Base-by-base conservation (phyloP, 306 rosid species). In the Glycine tomentella region DNA sequence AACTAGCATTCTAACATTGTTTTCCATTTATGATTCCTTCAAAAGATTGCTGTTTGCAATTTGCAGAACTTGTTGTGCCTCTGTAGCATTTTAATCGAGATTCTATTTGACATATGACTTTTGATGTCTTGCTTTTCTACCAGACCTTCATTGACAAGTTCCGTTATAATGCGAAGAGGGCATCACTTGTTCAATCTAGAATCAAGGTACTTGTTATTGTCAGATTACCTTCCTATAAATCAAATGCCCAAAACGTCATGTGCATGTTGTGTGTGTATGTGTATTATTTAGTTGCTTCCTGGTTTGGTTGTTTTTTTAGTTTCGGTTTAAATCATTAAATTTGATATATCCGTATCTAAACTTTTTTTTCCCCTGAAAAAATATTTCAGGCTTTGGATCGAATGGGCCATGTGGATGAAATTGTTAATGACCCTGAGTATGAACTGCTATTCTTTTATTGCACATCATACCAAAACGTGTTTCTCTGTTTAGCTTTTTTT, bases 141-240 rank as follows among this genome's bases (percentile, higher is more conserved):
- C 97, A 95, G 99, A 1, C 97, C 69, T 95, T 95, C 86, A 93
- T 95, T 82, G 99, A 95, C 84, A 95, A 95, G 94, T 95, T 95
- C 70, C 97, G 98, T 5, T 95, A 90, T 84, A 95, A 95, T 88
- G 99, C 99, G 8, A 95, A 95, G 90, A 93, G 99, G 86, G 98
- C 99, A 12, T 91, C 99, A 33, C 99, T 95, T 76, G 99, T 95
- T 84, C 99, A 95, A 83, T 95, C 99, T 48, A 95, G 99, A 91
- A 95, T 95, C 89, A 95, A 95, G 98, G 99, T 95, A 86, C 77
- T 72, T 85, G 40, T 68, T 58, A 31, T 80, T 67, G 25, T 59
- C 76, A 31, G 59, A 16, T 66, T 80, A 46, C 44, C 44, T 66
- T 45, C n/a, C 8, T 57, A 70, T 76, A 50, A 70, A 81, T 71